A percentile compares a stretch with the other conserved stretches of the same genome.
phyloP scores from a whole-genome alignment of 768 basidiomycete species.

The Kwoniella heveanensis region DNA sequence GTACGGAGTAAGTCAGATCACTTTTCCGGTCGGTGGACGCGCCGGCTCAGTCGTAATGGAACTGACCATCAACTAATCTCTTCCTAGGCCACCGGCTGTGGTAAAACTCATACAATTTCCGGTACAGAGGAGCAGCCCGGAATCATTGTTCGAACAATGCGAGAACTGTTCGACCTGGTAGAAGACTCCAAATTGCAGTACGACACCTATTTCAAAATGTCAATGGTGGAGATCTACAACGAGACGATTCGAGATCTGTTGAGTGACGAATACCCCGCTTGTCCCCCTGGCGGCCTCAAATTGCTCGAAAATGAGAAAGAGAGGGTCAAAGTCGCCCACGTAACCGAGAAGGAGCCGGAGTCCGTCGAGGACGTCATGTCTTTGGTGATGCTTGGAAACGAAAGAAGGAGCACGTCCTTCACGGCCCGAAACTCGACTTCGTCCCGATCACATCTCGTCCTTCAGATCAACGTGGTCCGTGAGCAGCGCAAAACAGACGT shows the following conservation, averaged over 20 bases:
- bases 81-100: slow-evolving; percentile 95
- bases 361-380: slow-evolving; percentile 91
- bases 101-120: slow-evolving; percentile 98
- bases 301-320: slow-evolving; percentile 88
- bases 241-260: slow-evolving; percentile 97
- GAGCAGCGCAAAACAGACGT: slow-evolving; percentile 72
- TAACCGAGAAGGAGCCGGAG: slow-evolving; percentile 76
- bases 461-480: slow-evolving; percentile 91
- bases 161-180: slow-evolving; percentile 91
- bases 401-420: slow-evolving; percentile 83
- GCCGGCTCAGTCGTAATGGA: background rate
- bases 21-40: slow-evolving; percentile 11
- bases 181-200: slow-evolving; percentile 82
- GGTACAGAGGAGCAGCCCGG: slow-evolving; percentile 85
- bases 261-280: slow-evolving; percentile 63
- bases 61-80: slow-evolving; percentile 3
- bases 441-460: slow-evolving; percentile 94
- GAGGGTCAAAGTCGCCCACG: slow-evolving; percentile 77
- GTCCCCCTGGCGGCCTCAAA: slow-evolving; percentile 82
- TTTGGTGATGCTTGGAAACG: slow-evolving; percentile 86
- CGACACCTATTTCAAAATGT: slow-evolving; percentile 84
- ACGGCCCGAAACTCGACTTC: slow-evolving; percentile 96
- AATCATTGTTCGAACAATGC: slow-evolving; percentile 94
- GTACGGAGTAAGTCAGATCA: slow-evolving; percentile 74
- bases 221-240: slow-evolving; percentile 98